These are phyloP conservation scores for Chenopodium quinoa DNA, from an alignment of 148 eudicot genomes.

Conservation along the genomic window DNA sequence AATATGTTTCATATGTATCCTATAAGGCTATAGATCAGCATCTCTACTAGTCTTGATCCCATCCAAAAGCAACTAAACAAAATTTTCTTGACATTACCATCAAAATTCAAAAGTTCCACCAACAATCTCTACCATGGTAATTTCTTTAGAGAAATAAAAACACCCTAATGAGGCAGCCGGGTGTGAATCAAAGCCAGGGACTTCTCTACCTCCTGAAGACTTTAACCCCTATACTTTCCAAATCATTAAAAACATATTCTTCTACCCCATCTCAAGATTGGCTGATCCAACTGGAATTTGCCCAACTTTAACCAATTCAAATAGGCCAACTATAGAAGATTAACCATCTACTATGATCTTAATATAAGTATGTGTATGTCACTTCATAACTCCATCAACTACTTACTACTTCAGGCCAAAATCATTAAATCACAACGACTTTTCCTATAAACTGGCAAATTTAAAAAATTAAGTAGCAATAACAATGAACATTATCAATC, in stretches of 20 bases:
- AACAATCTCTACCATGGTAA: not conserved
- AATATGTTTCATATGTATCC: not conserved
- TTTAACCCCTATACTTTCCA: not conserved
- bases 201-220: not conserved
- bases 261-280: not conserved
- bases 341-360: not conserved
- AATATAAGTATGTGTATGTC: not conserved
- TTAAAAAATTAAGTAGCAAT: not conserved
- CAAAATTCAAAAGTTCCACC: not conserved
- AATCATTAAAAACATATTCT: not conserved
- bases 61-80: not conserved
- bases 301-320: not conserved
- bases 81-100: not conserved
- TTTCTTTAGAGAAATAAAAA: too few species aligned
- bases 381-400: not conserved
- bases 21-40: not conserved
- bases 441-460: too few species aligned
- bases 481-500: not conserved
- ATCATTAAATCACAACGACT: not conserved
- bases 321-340: not conserved
- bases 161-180: too few species aligned
- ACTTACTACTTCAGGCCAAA: not conserved
- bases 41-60: not conserved
- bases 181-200: not conserved
- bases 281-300: not conserved